Evolutionary conservation across 2,329 filamentous ascomycete species (phyloP), one percentile per base, ranked within the genome.

Genomic region (Achaetomium macrosporum): DNA sequence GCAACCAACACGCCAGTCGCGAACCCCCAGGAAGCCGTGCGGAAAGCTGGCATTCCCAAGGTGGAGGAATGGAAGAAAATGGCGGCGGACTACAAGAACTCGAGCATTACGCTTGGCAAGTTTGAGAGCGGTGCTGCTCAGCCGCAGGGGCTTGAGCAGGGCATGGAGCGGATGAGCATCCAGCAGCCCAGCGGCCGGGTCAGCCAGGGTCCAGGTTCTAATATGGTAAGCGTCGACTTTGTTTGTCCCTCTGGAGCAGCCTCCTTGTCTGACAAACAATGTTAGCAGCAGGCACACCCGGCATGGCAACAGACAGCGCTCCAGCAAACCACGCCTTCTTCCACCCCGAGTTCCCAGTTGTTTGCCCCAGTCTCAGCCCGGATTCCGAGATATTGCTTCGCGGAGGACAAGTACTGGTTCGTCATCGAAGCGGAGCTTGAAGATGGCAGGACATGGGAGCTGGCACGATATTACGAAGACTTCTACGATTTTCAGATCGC

Each of bases 1-100:
- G 82, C 84, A 5, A 90, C 88, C 1, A 90, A 92, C 47, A 82
- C 88, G 61, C 80, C 91, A 0, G 90, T 96, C 1, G 70, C 80
- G 16, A 90, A 97, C 68, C 83, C 92, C 0, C 77, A 88, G 25
- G 91, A 91, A 30, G 92, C 93, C 1, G 89, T 99, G 51, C 82
- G 83, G 63, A 84, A 85, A 62, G 93, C 93, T 1, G 91, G 92
- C 17, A 91, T 99, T 8, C 93, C 93, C 12, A 87, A 85, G 64
- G 93, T 99, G 3, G 93, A 99, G 67, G 93, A 99, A 65, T 99
- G 93, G 93, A 99, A 99, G 76, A 95, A 95, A 73, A 96, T 96
- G 90, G 91, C 93, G 0, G 92, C 92, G 51, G 92, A 96, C 59
- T 99, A 99, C 73, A 99, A 99, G 76, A 96, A 97, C 68, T 96